Percentiles rank a stretch among this genome's conserved stretches.
These are phyloP conservation scores for Emmonsia crescens DNA, from an alignment of 2,329 filamentous ascomycete species.

Conservation along the genomic window DNA sequence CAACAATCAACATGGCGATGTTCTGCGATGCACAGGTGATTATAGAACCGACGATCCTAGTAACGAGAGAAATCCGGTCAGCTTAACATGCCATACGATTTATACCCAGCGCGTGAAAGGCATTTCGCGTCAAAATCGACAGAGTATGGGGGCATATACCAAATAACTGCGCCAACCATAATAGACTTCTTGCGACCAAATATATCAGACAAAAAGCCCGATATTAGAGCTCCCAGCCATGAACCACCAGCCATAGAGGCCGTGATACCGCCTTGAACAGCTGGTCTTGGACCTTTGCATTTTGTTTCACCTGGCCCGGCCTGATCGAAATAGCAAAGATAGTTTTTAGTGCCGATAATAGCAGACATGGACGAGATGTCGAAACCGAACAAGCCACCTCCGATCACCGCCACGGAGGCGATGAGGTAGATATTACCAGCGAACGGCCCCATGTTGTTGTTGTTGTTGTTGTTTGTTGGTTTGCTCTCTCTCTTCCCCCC, in stretches of 20 bases:
- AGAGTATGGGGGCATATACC: slow-evolving; percentile 30
- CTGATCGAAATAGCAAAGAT: slow-evolving; percentile 62
- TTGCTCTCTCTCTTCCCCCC: neutral
- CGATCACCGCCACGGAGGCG: slow-evolving; percentile 48
- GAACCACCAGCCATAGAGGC: slow-evolving; percentile 65
- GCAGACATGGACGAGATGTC: slow-evolving; percentile 67
- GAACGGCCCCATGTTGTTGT: neutral
- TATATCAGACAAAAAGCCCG: slow-evolving; percentile 45
- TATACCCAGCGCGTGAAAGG: slow-evolving; percentile 5
- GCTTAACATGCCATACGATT: neutral
- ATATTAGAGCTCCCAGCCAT: slow-evolving; percentile 49
- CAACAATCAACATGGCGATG: slow-evolving; percentile 46
- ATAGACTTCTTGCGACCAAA: slow-evolving; percentile 45
- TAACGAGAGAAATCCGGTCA: slow-evolving; percentile 3
- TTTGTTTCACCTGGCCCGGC: slow-evolving; percentile 21
- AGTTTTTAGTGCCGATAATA: slow-evolving; percentile 55
- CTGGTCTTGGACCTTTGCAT: slow-evolving; percentile 39
- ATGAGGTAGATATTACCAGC: slow-evolving; percentile 48
- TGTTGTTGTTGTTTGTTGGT: neutral
- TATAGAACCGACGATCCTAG: slow-evolving; percentile 44
- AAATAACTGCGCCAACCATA: slow-evolving; percentile 42
- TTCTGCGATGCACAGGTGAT: slow-evolving; percentile 54
- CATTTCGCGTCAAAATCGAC: neutral
- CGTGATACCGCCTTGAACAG: slow-evolving; percentile 55
- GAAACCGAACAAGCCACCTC: slow-evolving; percentile 65